Base-by-base conservation (phyloP, 2,329 filamentous ascomycete genomes). In the Sporothrix euskadiensis region DNA sequence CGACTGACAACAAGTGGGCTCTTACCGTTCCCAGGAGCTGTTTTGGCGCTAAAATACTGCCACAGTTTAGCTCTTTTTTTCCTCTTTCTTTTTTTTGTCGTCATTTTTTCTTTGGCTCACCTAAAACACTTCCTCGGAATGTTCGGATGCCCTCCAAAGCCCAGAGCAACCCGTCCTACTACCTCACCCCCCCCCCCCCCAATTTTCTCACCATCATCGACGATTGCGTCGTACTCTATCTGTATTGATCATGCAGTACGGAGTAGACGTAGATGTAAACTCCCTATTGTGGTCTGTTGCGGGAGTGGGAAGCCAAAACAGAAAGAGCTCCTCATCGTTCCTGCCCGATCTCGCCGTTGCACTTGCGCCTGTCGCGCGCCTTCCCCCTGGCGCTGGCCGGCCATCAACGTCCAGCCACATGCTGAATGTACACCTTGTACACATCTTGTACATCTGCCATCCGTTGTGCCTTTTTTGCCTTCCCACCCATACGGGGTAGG, bases 111-210 rank as follows among this genome's bases (percentile, higher is more conserved):
- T 72, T 71, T 71, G 30, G 26, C 56, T 63, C 65, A 49, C 44
- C 44, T 59, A 5, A 14, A 22, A 3, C n/a, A 10, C 30, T 66
- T 71, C n/a, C 26, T 65, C 71, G 71, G 71, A 35, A 72, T 54
- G 59, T 63, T 72, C 71, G 71, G 71, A 72, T 72, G 71, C 32
- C 30, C 35, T 35, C 32, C 59, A 68, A 59, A 72, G 14, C 32
- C 44, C 47, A 35, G 26, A 61, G 49, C 69, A 30, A 22, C 69
- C 4, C 52, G 35, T n/a, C 47, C 12, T 9, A 19, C 19, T 47
- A 9, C 61, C 39, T 26, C 61, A 16, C 22, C 12, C 39, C 39
- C 61, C 5, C 63, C 41, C 6, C 4, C 30, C 41, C 39, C 4
- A 1, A 3, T 8, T 41, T 22, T 26, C 39, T 19, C 57, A 63